phyloP scores from a whole-genome alignment of 1,284 basidiomycete species.

The Neotropicomus parvogracilis region DNA sequence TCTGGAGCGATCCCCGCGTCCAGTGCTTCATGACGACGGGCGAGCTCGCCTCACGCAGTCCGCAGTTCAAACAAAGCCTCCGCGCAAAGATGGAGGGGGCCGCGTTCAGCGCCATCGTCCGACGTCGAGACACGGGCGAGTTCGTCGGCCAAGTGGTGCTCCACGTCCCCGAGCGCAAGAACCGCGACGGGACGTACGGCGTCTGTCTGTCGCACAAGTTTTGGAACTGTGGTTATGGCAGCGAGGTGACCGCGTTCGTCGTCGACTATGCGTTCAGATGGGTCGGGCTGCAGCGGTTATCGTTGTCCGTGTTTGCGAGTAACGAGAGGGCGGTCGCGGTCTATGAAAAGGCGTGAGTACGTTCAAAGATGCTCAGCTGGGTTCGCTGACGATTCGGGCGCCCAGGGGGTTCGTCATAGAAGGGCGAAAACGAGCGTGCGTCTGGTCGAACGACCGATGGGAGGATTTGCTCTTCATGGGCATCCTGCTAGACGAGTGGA shows the following conservation, averaged over 20 bases:
- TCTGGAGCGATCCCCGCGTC: constrained; percentile 37
- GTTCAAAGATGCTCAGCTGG: neutral
- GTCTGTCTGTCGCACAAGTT: constrained; percentile 31
- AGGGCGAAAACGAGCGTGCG: constrained; percentile 30
- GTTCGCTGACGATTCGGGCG: neutral
- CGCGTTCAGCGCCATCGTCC: constrained; percentile 34
- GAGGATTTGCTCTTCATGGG: constrained; percentile 32
- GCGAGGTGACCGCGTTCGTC: constrained; percentile 32
- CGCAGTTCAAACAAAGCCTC: constrained; percentile 28
- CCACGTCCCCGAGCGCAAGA: constrained; percentile 25
- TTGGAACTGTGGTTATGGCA: constrained; percentile 36
- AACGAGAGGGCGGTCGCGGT: constrained; percentile 33
- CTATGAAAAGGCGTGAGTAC: constrained; percentile 35
- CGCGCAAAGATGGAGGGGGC: constrained; percentile 29
- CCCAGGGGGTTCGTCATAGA: constrained; percentile 31
- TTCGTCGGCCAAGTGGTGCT: constrained; percentile 39
- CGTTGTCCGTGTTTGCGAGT: constrained; percentile 29
- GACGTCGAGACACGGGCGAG: constrained; percentile 30
- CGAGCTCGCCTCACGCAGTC: constrained; percentile 26
- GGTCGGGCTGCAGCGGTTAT: constrained; percentile 35
- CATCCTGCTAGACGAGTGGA: constrained; percentile 32
- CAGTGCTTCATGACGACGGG: constrained; percentile 31
- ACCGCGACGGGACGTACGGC: constrained; percentile 33
- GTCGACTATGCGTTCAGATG: constrained; percentile 34
- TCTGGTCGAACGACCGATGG: constrained; percentile 30